Evolutionary conservation across 2,329 filamentous ascomycete species (phyloP).

Genomic region (Xylaria polymorpha): DNA sequence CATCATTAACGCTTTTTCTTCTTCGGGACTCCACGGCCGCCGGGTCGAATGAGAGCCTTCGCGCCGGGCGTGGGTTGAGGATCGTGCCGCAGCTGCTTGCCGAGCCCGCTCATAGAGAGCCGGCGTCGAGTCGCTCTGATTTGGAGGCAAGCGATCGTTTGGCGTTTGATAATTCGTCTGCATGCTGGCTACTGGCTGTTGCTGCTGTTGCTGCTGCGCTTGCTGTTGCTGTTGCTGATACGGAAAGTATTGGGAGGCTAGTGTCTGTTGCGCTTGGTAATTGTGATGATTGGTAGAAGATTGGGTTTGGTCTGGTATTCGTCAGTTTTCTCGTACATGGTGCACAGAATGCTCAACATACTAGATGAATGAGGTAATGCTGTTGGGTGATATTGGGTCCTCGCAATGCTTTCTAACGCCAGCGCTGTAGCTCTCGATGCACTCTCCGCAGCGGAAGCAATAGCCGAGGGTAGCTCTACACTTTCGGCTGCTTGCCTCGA

Average conservation of each 20-base stretch:
- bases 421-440: constrained; percentile 50
- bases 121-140: constrained; percentile 66
- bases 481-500: constrained; percentile 43
- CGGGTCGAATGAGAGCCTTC: constrained; percentile 72
- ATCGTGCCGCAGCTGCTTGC: constrained; percentile 68
- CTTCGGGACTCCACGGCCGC: constrained; percentile 87
- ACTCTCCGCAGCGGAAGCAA: constrained; percentile 49
- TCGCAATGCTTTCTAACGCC: constrained; percentile 50
- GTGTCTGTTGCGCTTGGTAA: constrained; percentile 44
- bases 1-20: constrained; percentile 90
- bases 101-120: constrained; percentile 69
- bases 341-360: constrained; percentile 32
- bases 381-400: constrained; percentile 50
- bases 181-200: constrained; percentile 38
- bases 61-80: constrained; percentile 64
- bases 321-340: constrained; percentile 17
- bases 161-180: constrained; percentile 41
- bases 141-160: constrained; percentile 61
- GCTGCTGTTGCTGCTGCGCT: constrained; percentile 42
- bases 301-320: constrained; percentile 42
- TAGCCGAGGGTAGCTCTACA: constrained; percentile 47
- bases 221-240: constrained; percentile 42
- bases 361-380: constrained; percentile 46
- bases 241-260: constrained; percentile 42
- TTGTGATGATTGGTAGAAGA: constrained; percentile 38